Evolutionary conservation across 768 basidiomycete genomes (phyloP), one percentile per base, ranked within the genome.

Genomic region (Tylopilus vinaceipallidus): DNA sequence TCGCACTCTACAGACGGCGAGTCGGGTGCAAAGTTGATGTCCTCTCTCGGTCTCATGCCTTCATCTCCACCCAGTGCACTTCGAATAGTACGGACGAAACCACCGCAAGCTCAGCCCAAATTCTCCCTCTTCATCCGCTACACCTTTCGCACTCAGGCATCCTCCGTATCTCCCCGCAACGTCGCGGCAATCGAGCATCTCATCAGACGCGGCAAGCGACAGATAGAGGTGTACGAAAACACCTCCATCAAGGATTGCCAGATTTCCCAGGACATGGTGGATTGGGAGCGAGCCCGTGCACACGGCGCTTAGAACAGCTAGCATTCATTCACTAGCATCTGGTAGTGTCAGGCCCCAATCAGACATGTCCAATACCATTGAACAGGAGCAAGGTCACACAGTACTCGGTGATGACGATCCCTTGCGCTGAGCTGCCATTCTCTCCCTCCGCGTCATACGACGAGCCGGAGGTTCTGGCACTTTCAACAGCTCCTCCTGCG

Each of bases 141-240:
- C 64, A 78, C 73, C 12, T 92, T 93, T 67, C 85, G 72, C 61
- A 73, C 72, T 6, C 84, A 85, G 58, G 84, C 86, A 5, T 59
- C 73, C 5, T 71, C 71, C 1, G 73, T 89, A 22, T 79, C 85
- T 4, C 77, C 84, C 6, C 80, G 86, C 11, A 79, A 88, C 47
- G 73, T 91, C 51, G 75, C 75, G 47, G 79, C 79, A 9, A 78
- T 92, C 32, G 90, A 93, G 57, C 84, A 91, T 63, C 72, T 91
- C 29, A 62, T 93, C n/a, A 78, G 90, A 39, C 80, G 79, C 46
- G 86, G 86, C 3, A 67, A 58, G 42, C 73, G 82, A 53, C 86
- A 89, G 56, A 58, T 91, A 33, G 86, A 88, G 59, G 74, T 76
- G 66, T 89, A 82, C 56, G 85, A 89, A 67, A 78, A 77, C 46